Conservation (phyloP, 768 basidiomycete species). For the Clathrus columnatus region DNA sequence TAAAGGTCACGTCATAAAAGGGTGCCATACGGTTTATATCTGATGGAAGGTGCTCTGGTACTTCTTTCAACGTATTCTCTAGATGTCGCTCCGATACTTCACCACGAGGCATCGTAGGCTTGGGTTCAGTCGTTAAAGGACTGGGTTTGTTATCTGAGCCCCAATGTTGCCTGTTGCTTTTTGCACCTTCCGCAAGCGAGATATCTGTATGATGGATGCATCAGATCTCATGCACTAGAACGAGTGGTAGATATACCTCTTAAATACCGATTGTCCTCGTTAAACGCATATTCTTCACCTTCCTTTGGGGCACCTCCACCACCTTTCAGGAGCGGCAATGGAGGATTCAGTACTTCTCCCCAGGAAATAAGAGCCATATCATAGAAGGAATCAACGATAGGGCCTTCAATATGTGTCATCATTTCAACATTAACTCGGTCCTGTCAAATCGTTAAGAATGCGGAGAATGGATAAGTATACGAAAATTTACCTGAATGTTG, state of each 20-base stretch:
- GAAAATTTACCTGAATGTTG: conserved; percentile 43
- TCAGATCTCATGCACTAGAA: neutral
- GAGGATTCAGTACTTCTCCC: conserved; percentile 39
- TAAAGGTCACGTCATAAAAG: neutral
- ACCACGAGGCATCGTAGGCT: neutral
- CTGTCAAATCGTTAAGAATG: neutral
- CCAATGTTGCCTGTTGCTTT: neutral
- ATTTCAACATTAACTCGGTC: conserved; percentile 46
- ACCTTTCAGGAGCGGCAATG: conserved; percentile 31
- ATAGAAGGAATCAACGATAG: conserved; percentile 60
- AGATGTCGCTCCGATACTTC: neutral
- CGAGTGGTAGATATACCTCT: too few relatives aligned
- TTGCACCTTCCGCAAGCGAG: conserved; percentile 3
- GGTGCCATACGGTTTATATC: neutral
- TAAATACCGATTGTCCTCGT: conserved; percentile 22
- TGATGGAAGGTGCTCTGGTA: neutral
- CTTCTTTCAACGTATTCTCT: neutral
- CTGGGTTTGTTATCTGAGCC: neutral
- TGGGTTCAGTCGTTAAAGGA: neutral
- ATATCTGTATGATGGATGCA: neutral
- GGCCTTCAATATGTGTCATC: conserved; percentile 65
- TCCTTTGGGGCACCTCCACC: conserved; percentile 22
- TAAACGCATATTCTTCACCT: conserved; percentile 33
- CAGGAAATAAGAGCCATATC: conserved; percentile 61
- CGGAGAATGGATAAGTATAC: conserved; percentile 30